These are phyloP conservation scores for Mycena leptocephala DNA, from an alignment of 768 basidiomycete species.

Conservation along the genomic window DNA sequence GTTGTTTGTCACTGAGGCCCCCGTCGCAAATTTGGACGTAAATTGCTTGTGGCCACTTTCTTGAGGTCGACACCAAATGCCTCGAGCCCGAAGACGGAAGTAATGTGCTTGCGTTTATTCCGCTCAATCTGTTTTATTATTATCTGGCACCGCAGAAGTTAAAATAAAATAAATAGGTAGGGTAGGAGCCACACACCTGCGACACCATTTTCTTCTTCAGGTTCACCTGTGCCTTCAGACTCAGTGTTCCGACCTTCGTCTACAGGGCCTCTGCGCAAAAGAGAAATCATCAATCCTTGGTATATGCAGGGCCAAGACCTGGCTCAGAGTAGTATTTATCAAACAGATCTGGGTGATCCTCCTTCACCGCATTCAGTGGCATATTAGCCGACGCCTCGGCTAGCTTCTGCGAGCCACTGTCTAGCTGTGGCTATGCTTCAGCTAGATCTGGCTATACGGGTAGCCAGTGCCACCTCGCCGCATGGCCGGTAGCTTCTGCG, in stretches of 20 bases:
- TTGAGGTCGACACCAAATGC: constrained; percentile 95
- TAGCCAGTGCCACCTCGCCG: too few species aligned
- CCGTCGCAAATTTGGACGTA: constrained; percentile 95
- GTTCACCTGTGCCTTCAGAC: constrained; percentile 83
- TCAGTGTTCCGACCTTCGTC: constrained; percentile 85
- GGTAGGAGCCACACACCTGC: constrained; percentile 50
- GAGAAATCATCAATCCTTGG: neutral
- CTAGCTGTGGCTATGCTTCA: too few species aligned
- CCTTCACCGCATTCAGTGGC: too few species aligned
- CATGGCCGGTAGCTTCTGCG: too few species aligned
- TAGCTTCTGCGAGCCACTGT: too few species aligned
- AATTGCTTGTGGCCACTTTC: constrained; percentile 96
- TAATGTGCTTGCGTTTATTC: constrained; percentile 95
- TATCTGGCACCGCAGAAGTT: constrained; percentile 61
- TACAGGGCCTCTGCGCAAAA: constrained; percentile 77
- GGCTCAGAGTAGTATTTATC: constrained; percentile 88
- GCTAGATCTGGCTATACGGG: too few species aligned
- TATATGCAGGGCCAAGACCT: neutral
- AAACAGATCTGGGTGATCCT: constrained; percentile 75
- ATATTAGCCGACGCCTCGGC: too few species aligned
- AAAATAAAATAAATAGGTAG: neutral
- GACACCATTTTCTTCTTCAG: constrained; percentile 88
- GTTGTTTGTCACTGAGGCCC: constrained; percentile 94
- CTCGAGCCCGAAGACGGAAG: constrained; percentile 92
- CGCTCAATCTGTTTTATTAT: constrained; percentile 95